Evolutionary conservation across 2,329 filamentous ascomycete species (phyloP).

Genomic region (Nigrospora oryzae): DNA sequence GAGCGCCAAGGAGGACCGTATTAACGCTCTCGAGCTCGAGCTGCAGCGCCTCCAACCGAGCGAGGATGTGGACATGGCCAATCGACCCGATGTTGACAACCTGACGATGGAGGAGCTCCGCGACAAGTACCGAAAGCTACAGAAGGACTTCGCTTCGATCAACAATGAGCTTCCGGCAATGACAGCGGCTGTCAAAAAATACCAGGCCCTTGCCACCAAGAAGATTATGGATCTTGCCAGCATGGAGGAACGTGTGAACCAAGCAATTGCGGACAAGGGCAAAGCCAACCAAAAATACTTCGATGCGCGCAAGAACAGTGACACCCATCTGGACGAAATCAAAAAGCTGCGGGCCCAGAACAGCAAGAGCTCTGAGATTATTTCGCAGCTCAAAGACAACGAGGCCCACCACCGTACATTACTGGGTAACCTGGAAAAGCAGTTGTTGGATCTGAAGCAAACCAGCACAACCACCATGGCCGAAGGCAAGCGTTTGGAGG

Average conservation of each 20-base stretch:
- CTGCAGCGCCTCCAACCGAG: slow-evolving; percentile 57
- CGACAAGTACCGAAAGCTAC: slow-evolving; percentile 63
- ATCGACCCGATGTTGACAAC: slow-evolving; percentile 42
- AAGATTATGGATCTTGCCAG: slow-evolving; percentile 72
- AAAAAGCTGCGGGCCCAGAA: slow-evolving; percentile 74
- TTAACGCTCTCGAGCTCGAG: slow-evolving; percentile 75
- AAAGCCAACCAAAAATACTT: slow-evolving; percentile 99
- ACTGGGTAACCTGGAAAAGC: slow-evolving; percentile 81
- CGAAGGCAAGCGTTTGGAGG: slow-evolving; percentile 70
- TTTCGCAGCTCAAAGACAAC: slow-evolving; percentile 84
- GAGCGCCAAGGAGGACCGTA: slow-evolving; percentile 70
- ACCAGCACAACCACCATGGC: slow-evolving; percentile 60
- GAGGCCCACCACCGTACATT: slow-evolving; percentile 70
- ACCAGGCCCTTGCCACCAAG: slow-evolving; percentile 74
- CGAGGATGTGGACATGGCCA: slow-evolving; percentile 36
- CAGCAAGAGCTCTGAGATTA: slow-evolving; percentile 85
- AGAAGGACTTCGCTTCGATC: slow-evolving; percentile 74
- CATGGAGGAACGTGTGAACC: slow-evolving; percentile 69
- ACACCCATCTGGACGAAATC: slow-evolving; percentile 74
- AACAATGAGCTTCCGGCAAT: slow-evolving; percentile 83
- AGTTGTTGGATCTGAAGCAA: slow-evolving; percentile 74
- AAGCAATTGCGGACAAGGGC: slow-evolving; percentile 77
- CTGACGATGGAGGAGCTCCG: slow-evolving; percentile 65
- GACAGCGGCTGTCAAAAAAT: slow-evolving; percentile 85
- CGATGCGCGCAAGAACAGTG: slow-evolving; percentile 87